phyloP scores from a whole-genome alignment of 2,329 filamentous ascomycete genomes.

The Epichloe gansuensis region DNA sequence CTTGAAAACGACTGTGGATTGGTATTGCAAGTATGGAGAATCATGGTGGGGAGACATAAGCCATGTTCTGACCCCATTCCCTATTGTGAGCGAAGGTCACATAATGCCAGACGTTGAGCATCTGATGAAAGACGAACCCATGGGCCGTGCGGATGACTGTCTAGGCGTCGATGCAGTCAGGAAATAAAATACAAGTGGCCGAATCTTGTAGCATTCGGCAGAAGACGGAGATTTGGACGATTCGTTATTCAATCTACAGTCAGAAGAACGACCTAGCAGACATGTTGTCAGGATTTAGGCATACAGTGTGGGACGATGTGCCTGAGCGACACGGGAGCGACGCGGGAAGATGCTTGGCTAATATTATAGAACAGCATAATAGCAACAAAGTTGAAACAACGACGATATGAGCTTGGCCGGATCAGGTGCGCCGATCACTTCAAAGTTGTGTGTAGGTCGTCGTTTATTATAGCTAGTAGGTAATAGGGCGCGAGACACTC shows the following conservation, averaged over 20 bases:
- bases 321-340: not conserved
- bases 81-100: slow-evolving; percentile 42
- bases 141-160: slow-evolving; percentile 13
- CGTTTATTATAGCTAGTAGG: not conserved
- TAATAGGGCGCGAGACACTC: no score
- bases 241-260: no score
- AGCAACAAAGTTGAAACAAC: not conserved
- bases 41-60: slow-evolving; percentile 61
- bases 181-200: slow-evolving; percentile 7
- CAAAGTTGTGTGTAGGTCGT: not conserved
- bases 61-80: slow-evolving; percentile 56
- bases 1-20: slow-evolving; percentile 50
- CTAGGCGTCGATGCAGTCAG: not conserved
- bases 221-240: no score
- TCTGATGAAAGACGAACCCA: slow-evolving; percentile 21
- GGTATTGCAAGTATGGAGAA: slow-evolving; percentile 55
- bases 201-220: not conserved
- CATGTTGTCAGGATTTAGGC: no score
- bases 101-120: slow-evolving; percentile 37
- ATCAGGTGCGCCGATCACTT: not conserved
- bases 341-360: not conserved
- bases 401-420: not conserved
- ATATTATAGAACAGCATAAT: not conserved
- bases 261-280: no score
- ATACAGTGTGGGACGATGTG: not conserved